Evolutionary conservation across 129 eudicot species (phyloP).

Genomic region (Gnaphalium uliginosum): DNA sequence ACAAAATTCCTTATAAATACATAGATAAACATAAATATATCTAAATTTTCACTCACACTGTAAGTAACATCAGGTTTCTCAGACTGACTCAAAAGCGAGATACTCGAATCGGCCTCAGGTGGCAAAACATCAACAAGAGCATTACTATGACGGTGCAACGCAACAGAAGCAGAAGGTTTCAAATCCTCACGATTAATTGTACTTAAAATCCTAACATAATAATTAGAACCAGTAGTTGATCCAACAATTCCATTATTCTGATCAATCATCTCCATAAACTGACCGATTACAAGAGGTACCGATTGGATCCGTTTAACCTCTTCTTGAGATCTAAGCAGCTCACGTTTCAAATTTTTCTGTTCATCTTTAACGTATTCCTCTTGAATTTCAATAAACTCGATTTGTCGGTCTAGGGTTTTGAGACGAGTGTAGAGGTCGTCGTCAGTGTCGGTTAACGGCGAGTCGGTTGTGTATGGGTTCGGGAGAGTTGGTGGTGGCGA

Average conservation of each 20-base stretch:
- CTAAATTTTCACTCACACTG: slow-evolving; percentile 27
- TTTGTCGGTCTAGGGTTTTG: slow-evolving; percentile 37
- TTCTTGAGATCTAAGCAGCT: slow-evolving; percentile 44
- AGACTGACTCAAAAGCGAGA: slow-evolving; percentile 51
- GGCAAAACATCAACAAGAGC: slow-evolving; percentile 56
- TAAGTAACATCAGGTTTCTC: slow-evolving; percentile 60
- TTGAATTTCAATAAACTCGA: slow-evolving; percentile 48
- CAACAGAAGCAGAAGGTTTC: slow-evolving; percentile 49
- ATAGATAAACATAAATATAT: not conserved
- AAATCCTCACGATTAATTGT: slow-evolving; percentile 50
- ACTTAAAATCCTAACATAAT: slow-evolving; percentile 54
- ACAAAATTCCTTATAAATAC: not conserved
- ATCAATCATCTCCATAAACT: slow-evolving; percentile 60
- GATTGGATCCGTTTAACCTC: slow-evolving; percentile 57
- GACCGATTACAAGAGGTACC: slow-evolving; percentile 54
- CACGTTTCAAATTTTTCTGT: slow-evolving; percentile 46
- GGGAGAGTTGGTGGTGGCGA: slow-evolving; percentile 30
- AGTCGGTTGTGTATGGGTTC: slow-evolving; percentile 12
- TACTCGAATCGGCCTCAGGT: slow-evolving; percentile 54
- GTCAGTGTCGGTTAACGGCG: slow-evolving; percentile 23
- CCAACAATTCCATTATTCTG: slow-evolving; percentile 60
- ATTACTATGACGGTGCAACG: slow-evolving; percentile 52
- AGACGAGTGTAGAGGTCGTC: slow-evolving; percentile 50
- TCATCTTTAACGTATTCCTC: slow-evolving; percentile 56
- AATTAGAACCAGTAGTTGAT: slow-evolving; percentile 54